Evolutionary conservation across 805 yeast genomes (phyloP).

Genomic region (Candida berthetii): DNA sequence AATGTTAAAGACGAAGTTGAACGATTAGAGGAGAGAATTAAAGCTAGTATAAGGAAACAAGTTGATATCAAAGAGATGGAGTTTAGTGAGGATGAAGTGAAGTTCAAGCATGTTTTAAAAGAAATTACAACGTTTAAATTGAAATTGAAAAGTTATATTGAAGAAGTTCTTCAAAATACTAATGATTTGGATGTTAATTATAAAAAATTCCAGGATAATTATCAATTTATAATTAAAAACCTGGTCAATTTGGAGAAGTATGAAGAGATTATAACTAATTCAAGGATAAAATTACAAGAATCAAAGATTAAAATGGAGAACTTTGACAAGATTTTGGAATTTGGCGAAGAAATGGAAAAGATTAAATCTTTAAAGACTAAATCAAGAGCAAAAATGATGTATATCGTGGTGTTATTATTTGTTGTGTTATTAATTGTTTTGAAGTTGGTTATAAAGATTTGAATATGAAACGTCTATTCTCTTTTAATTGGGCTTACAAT

Average conservation of each 20-base stretch:
- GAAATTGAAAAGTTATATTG: neutral
- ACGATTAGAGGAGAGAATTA: neutral
- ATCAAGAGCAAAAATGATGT: neutral
- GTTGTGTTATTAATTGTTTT: neutral
- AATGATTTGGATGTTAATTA: neutral
- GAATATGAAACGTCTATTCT: too few relatives aligned
- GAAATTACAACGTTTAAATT: neutral
- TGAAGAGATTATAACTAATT: neutral
- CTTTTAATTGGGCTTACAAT: too few relatives aligned
- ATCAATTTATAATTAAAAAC: neutral
- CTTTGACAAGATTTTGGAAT: neutral
- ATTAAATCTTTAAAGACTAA: neutral
- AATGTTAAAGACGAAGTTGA: neutral
- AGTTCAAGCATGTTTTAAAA: neutral
- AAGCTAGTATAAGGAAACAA: neutral
- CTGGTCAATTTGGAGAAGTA: neutral
- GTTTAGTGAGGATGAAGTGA: neutral
- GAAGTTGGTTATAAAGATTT: neutral
- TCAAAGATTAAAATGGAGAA: neutral
- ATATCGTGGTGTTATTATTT: neutral
- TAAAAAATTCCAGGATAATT: neutral
- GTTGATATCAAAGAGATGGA: conserved; percentile 2
- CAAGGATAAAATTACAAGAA: neutral
- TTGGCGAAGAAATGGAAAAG: conserved; percentile 1
- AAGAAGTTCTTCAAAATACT: neutral